These are phyloP conservation scores for Lepidium aucheri DNA, from an alignment of 345 rosid species.

Conservation along the genomic window DNA sequence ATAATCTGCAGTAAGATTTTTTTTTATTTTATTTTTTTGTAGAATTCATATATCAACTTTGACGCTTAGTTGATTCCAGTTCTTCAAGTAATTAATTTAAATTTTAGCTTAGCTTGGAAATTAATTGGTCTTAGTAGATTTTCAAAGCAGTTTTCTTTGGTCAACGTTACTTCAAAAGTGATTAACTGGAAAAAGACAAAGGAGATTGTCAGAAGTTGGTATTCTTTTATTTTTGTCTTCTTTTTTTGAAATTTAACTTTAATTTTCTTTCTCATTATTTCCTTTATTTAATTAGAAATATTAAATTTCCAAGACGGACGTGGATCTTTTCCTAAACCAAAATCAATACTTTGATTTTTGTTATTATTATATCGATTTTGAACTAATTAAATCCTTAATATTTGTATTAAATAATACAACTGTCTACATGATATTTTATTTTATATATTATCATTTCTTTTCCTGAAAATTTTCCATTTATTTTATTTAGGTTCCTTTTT, in stretches of 20 bases:
- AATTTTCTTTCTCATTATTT: slow-evolving; percentile 10
- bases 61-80: not conserved
- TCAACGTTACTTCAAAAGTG: slow-evolving; percentile 30
- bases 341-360: slow-evolving; percentile 67
- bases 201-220: slow-evolving; percentile 58
- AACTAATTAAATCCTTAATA: slow-evolving; percentile 37
- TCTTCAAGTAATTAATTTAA: not conserved
- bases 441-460: slow-evolving; percentile 6
- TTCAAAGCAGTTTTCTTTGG: slow-evolving; percentile 29
- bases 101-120: slow-evolving; percentile 3
- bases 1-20: not conserved
- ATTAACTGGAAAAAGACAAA: slow-evolving; percentile 28
- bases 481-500: not conserved
- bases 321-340: slow-evolving; percentile 83
- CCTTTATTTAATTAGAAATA: slow-evolving; percentile 40
- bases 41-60: not conserved
- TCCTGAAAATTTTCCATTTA: slow-evolving; percentile 10
- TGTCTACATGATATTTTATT: slow-evolving; percentile 18
- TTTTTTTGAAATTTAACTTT: slow-evolving; percentile 20
- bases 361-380: slow-evolving; percentile 53
- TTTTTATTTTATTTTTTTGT: not conserved
- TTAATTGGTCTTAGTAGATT: slow-evolving; percentile 35
- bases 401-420: slow-evolving; percentile 30
- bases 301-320: slow-evolving; percentile 94
- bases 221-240: slow-evolving; percentile 7